Conservation (phyloP, 2,329 filamentous ascomycete species). For the Pseudogymnoascus sp. region DNA sequence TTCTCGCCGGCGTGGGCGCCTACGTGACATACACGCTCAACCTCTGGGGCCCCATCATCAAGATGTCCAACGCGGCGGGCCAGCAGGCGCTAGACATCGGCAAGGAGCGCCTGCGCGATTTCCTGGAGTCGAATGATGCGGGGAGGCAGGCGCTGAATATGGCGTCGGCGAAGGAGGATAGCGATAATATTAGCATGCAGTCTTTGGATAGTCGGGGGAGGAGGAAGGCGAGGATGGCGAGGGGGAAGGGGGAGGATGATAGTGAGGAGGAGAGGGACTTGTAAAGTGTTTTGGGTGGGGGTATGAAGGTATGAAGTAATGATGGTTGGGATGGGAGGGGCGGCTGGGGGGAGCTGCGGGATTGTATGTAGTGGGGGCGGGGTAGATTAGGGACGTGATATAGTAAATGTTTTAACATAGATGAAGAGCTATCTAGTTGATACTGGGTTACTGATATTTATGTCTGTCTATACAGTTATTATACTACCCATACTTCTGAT, state of each 20-base stretch:
- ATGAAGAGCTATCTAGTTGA: not conserved
- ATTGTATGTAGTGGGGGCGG: not conserved
- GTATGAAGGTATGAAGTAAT: conserved; percentile 2
- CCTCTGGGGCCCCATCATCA: conserved; percentile 88
- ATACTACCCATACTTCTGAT: not conserved
- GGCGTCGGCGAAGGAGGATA: conserved; percentile 40
- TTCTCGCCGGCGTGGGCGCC: conserved; percentile 64
- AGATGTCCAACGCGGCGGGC: conserved; percentile 86
- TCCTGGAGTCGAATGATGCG: conserved; percentile 78
- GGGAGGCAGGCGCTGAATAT: conserved; percentile 77
- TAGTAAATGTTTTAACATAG: conserved; percentile 3
- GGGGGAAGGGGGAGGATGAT: conserved; percentile 3
- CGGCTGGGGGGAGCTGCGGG: not conserved
- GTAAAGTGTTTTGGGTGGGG: not conserved
- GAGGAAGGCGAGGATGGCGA: conserved; percentile 28
- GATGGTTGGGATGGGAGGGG: not conserved
- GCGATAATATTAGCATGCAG: conserved; percentile 47
- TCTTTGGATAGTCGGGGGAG: conserved; percentile 52
- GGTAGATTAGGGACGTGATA: conserved; percentile 1
- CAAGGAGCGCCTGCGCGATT: conserved; percentile 84
- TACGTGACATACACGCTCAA: conserved; percentile 93
- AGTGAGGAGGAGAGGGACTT: conserved; percentile 5
- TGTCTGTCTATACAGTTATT: not conserved
- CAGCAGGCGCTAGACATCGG: conserved; percentile 82
- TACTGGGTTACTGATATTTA: not conserved